A percentile compares a stretch with the other conserved stretches of the same genome.
Conservation (phyloP, 2,329 filamentous ascomycete species). For the Pseudogymnoascus sp. region DNA sequence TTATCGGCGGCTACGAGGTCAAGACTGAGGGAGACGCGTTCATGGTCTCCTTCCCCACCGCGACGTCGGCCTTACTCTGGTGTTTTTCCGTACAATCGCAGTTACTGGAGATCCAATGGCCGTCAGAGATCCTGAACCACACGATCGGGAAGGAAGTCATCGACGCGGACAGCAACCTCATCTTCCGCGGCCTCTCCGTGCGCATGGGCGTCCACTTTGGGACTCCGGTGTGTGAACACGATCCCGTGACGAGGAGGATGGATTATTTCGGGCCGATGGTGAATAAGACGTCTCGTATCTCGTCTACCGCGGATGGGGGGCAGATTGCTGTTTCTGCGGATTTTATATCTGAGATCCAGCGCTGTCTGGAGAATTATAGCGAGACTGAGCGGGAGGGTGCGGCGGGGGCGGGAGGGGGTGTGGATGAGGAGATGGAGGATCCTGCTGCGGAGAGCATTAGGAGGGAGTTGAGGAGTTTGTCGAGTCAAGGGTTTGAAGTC, state of each 20-base stretch:
- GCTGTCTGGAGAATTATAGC: slow-evolving; percentile 81
- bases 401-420: slow-evolving; percentile 58
- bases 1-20: slow-evolving; percentile 95
- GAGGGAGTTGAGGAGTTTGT: slow-evolving; percentile 79
- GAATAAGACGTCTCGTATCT: slow-evolving; percentile 91
- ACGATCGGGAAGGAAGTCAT: slow-evolving; percentile 74
- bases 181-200: slow-evolving; percentile 91
- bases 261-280: slow-evolving; percentile 99
- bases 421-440: slow-evolving; percentile 62
- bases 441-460: slow-evolving; percentile 69
- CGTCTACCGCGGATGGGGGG: slow-evolving; percentile 87
- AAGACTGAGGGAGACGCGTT: slow-evolving; percentile 99
- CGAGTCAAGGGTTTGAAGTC: slow-evolving; percentile 89
- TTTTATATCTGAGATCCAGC: slow-evolving; percentile 92
- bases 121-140: slow-evolving; percentile 83
- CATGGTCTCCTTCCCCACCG: slow-evolving; percentile 97
- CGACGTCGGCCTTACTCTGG: slow-evolving; percentile 91
- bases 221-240: slow-evolving; percentile 86
- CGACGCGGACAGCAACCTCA: slow-evolving; percentile 79
- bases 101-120: slow-evolving; percentile 86
- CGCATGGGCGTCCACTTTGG: slow-evolving; percentile 98
- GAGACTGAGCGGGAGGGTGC: slow-evolving; percentile 68
- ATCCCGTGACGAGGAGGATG: slow-evolving; percentile 96
- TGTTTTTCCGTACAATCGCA: slow-evolving; percentile 89
- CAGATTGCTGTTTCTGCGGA: slow-evolving; percentile 96